Conservation (phyloP, 2,329 filamentous ascomycete genomes). For the Fusarium algeriense region DNA sequence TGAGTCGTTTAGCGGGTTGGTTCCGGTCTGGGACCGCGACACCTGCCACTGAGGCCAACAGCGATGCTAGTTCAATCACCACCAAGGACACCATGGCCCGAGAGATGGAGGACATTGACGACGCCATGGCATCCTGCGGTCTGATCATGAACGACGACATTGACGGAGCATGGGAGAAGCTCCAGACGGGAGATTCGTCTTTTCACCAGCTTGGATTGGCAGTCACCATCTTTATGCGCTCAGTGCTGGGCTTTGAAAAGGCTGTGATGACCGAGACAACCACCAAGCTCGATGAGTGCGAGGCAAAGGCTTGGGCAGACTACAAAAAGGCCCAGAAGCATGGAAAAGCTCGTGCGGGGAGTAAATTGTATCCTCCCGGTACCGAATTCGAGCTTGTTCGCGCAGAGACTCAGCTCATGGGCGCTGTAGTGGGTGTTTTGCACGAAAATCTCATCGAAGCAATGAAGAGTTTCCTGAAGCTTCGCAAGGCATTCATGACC, state of each 20-base stretch:
- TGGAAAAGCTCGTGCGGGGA: slow-evolving; percentile 52
- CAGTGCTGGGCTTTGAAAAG: slow-evolving; percentile 91
- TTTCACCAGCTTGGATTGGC: slow-evolving; percentile 89
- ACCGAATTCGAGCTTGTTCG: slow-evolving; percentile 88
- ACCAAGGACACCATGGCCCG: slow-evolving; percentile 51
- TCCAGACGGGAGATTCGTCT: slow-evolving; percentile 80
- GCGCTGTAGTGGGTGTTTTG: slow-evolving; percentile 86
- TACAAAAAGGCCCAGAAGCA: slow-evolving; percentile 80
- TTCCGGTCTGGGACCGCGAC: slow-evolving; percentile 58
- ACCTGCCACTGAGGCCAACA: slow-evolving; percentile 46
- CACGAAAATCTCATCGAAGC: slow-evolving; percentile 94
- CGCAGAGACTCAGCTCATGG: slow-evolving; percentile 89
- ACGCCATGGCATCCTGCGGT: slow-evolving; percentile 73
- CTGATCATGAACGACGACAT: slow-evolving; percentile 93
- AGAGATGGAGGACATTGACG: slow-evolving; percentile 67
- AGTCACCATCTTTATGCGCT: slow-evolving; percentile 85
- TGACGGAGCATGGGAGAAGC: slow-evolving; percentile 79
- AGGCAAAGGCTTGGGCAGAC: slow-evolving; percentile 80
- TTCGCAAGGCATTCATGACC: slow-evolving; percentile 88
- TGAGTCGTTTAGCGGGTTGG: slow-evolving; percentile 65
- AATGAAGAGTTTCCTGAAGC: slow-evolving; percentile 90
- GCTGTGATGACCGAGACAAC: slow-evolving; percentile 88
- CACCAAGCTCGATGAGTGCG: slow-evolving; percentile 77
- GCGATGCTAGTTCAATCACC: slow-evolving; percentile 45
- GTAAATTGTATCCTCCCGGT: slow-evolving; percentile 79